Base-by-base conservation (phyloP, 352 stramenopile genomes). In the Phytophthora tentaculata region DNA sequence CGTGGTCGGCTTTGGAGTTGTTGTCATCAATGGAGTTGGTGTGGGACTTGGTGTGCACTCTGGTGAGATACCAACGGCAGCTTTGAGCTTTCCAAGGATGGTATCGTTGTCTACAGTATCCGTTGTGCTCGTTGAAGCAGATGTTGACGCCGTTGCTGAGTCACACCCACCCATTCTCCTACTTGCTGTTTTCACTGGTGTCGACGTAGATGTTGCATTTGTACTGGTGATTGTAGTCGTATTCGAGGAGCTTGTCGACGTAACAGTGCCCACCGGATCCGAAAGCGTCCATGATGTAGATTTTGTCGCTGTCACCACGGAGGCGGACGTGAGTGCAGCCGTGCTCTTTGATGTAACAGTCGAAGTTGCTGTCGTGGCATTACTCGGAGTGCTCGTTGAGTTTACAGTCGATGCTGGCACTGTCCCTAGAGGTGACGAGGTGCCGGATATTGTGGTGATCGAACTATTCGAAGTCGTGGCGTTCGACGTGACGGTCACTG, bases 71-170 rank as follows among this genome's bases (percentile, higher is more conserved):
- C 43, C n/a, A 7, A 37, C 22, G 2, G 61, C 67, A 20, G 54
- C 43, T 35, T 67, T 62, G 5, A 74, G 54, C 29, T 67, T 65
- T 6, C 16, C 55, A 9, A 70, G 61, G 20, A 70, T 52, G 9
- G 41, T 66, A 10, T 49, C 24, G 5, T 56, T 66, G 29, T 70
- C 61, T 1, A 70, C 45, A 10, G 60, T 68, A 17, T 32, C 37
- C 17, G 56, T 8, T 24, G 23, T 54, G 3, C 22, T 23, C 28
- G 51, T 51, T 22, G 37, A 26, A 51, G 35, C 16, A 39, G 54
- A 7, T 12, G 47, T 55, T 23, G 56, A 19, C 6, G 43, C 14
- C 24, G 53, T 9, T 45, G 45, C 58, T 17, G 37, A 37, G 3
- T 29, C 37, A 14, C 52, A 45, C 47, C 44, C 44, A 17, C 12